Percentiles rank a stretch among this genome's conserved stretches.
Evolutionary conservation across 169 alveolate species (phyloP).

Genomic region (Cryptosporidium parvum): DNA sequence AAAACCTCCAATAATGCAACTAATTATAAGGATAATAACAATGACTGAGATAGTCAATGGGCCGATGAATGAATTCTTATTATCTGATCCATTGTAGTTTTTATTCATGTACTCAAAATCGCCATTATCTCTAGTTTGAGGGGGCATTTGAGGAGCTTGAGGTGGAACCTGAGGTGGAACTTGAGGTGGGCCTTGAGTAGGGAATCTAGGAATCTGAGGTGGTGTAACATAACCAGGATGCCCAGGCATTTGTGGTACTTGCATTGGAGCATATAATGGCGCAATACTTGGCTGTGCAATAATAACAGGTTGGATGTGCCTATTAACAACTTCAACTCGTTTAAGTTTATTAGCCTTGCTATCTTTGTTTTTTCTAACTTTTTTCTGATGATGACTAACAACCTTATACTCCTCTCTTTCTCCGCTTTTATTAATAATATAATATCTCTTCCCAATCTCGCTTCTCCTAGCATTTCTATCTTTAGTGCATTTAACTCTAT

Average conservation of each 20-base stretch:
- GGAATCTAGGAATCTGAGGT: constrained; percentile 1
- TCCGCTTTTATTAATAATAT: neutral
- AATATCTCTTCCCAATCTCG: constrained; percentile 15
- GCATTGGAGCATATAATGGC: neutral
- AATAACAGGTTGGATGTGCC: constrained; percentile 40
- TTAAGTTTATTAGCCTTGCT: neutral
- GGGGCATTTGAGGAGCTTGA: neutral
- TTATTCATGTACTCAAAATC: constrained; percentile 9
- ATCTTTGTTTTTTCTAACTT: neutral
- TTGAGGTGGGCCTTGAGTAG: neutral
- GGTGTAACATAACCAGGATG: constrained; percentile 13
- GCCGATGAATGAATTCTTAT: constrained; percentile 32
- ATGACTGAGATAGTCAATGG: constrained; percentile 43
- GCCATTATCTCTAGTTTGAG: neutral
- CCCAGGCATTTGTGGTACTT: constrained; percentile 1
- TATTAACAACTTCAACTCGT: neutral
- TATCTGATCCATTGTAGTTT: neutral
- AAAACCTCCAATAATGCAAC: constrained; percentile 61
- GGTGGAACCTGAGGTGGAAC: neutral
- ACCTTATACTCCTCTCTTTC: constrained; percentile 34
- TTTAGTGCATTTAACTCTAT: neutral
- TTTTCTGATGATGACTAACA: constrained; percentile 1
- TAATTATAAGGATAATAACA: constrained; percentile 40
- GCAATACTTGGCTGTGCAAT: neutral
- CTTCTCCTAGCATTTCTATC: too few relatives aligned